Evolutionary conservation across 257 asterid genomes (phyloP).

Genomic region (Marsdenia floribunda): DNA sequence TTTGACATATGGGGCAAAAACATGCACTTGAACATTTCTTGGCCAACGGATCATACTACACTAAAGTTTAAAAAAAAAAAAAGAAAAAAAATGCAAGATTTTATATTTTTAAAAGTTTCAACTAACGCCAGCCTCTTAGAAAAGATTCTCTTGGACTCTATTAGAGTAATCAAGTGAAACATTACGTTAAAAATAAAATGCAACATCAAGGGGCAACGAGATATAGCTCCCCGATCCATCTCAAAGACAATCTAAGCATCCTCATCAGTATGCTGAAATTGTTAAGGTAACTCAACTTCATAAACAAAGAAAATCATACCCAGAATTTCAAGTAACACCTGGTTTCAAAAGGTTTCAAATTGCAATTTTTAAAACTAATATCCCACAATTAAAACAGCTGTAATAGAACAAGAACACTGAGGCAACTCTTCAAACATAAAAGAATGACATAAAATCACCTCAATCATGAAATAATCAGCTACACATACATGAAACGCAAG

Average conservation of each 20-base stretch:
- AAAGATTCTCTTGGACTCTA: not conserved
- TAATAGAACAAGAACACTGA: not conserved
- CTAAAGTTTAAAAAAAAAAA: no score
- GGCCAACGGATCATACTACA: not conserved
- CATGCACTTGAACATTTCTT: not conserved
- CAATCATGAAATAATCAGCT: not conserved
- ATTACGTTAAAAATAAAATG: not conserved
- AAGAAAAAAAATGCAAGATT: not conserved
- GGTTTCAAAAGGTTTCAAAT: not conserved
- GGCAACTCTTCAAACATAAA: not conserved
- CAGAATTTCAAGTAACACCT: not conserved
- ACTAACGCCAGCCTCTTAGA: not conserved
- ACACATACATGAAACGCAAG: not conserved
- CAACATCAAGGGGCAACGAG: not conserved
- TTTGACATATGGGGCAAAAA: not conserved
- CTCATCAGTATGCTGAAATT: not conserved
- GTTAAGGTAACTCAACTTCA: not conserved
- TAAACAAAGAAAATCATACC: not conserved
- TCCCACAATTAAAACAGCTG: not conserved
- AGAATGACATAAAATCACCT: not conserved
- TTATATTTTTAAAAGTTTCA: not conserved
- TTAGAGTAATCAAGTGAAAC: not conserved
- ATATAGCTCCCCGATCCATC: not conserved
- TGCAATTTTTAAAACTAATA: not conserved
- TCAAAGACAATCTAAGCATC: not conserved